phyloP scores from a whole-genome alignment of 768 basidiomycete species.

The Suillus clintonianus region DNA sequence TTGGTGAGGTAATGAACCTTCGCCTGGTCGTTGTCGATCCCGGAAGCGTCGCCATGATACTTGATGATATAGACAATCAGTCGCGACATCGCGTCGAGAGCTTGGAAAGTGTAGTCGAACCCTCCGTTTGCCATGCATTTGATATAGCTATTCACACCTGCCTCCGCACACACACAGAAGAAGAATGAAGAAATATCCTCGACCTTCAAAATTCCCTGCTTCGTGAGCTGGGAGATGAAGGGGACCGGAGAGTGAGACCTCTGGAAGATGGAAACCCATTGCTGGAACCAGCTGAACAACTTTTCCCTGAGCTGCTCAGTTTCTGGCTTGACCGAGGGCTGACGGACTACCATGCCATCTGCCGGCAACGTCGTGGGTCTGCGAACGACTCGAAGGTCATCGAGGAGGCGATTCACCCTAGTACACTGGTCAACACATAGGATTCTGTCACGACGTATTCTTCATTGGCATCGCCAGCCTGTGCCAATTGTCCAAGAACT shows the following conservation, averaged over 20 bases:
- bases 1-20: slow-evolving; percentile 97
- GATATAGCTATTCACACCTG: slow-evolving; percentile 87
- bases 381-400: slow-evolving; percentile 74
- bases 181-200: slow-evolving; percentile 97
- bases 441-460: slow-evolving; percentile 57
- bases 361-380: slow-evolving; percentile 40
- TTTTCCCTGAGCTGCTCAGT: slow-evolving; percentile 76
- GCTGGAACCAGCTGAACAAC: slow-evolving; percentile 80
- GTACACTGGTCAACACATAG: slow-evolving; percentile 4
- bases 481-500: slow-evolving; percentile 71
- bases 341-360: slow-evolving; percentile 40
- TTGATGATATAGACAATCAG: slow-evolving; percentile 98
- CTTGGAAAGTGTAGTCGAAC: slow-evolving; percentile 80
- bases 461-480: slow-evolving; percentile 79
- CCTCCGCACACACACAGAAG: slow-evolving; percentile 96
- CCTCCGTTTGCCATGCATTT: slow-evolving; percentile 74
- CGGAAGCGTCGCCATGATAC: slow-evolving; percentile 96
- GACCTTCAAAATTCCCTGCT: slow-evolving; percentile 93
- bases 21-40: slow-evolving; percentile 89
- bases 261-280: slow-evolving; percentile 96
- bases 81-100: slow-evolving; percentile 92
- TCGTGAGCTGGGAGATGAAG: slow-evolving; percentile 95
- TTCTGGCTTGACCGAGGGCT: slow-evolving; percentile 64
- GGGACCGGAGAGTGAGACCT: slow-evolving; percentile 87
- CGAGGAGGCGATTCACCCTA: too few relatives aligned